Evolutionary conservation across 2,329 filamentous ascomycete genomes (phyloP), one percentile per base, ranked within the genome.

Genomic region (Aspergillus sp.): DNA sequence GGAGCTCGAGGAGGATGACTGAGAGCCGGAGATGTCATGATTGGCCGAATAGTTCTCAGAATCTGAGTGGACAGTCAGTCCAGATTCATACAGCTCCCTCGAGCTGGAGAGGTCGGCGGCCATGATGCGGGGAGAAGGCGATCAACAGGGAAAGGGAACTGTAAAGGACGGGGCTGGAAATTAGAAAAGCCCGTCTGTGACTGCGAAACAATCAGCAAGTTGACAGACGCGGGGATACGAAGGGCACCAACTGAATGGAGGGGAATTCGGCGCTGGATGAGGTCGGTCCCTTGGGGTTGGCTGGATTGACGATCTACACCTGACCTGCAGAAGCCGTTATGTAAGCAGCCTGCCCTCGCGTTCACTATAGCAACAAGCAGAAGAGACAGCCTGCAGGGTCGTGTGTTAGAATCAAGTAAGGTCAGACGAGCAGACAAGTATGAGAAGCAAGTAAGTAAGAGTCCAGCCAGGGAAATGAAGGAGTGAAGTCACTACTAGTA

Each of bases 11-110:
- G 77, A 71, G 47, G 75, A 66, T 39, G 74, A 42, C 17, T 60
- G 63, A 59, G 71, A 73, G n/a, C 47, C 47, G 17, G 71, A 70
- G 8, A 72, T 68, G 49, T 78, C 75, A 58, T 77, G 70, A 66
- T 77, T 73, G 62, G 78, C 65, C 5, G 78, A 80, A 65, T 80
- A 81, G 65, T 77, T 77, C 64, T 81, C 79, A 23, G 79, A 81
- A 64, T 81, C 79, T n/a, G 79, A 81, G 51, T 78, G 78, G 54
- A 81, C 73, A 3, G 78, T 81, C 62, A 78, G 56, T 38, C 74
- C 68, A n/a, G 77, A 79, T 62, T 78, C 77, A 62, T 74, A 77
- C 54, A 79, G 75, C 65, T 77, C 77, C 47, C 68, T 67, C 58
- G 74, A 71, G 66, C 64, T 61, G 56, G 68, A 53, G 62, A 61